phyloP scores from a whole-genome alignment of 164 flowering plant genomes.

The Aristolochia contorta region DNA sequence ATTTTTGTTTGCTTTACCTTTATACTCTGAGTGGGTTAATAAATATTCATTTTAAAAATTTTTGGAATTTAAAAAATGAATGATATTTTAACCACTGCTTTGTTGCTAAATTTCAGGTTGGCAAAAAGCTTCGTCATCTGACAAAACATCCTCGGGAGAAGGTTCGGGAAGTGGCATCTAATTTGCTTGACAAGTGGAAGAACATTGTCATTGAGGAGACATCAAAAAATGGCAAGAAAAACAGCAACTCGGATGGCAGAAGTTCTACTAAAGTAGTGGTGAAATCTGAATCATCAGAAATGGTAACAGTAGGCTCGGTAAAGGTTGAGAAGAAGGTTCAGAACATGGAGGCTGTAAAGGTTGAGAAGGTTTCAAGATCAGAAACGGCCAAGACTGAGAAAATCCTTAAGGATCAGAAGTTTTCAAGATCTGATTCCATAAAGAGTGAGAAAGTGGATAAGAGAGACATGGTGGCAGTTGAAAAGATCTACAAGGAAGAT shows the following conservation, averaged over 20 bases:
- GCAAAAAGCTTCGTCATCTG: constrained; percentile 63
- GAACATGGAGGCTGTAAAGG: constrained; percentile 16
- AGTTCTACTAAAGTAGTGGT: constrained; percentile 16
- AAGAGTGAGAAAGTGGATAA: constrained; percentile 19
- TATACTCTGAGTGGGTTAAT: too few species aligned
- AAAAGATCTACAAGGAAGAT: constrained; percentile 30
- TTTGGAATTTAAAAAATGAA: too few species aligned
- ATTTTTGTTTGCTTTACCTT: too few species aligned
- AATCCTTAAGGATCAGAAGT: constrained; percentile 13
- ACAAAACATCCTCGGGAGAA: constrained; percentile 73
- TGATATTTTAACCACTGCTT: too few species aligned
- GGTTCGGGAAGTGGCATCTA: constrained; percentile 55
- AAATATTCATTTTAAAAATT: too few species aligned
- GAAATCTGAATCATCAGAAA: constrained; percentile 2
- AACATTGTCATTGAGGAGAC: constrained; percentile 62
- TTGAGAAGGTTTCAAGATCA: constrained; percentile 19
- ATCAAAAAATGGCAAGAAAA: constrained; percentile 35
- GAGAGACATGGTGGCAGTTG: constrained; percentile 22
- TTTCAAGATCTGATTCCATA: constrained; percentile 20
- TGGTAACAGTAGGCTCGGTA: constrained; percentile 14
- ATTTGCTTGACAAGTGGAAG: constrained; percentile 79
- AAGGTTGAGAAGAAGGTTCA: constrained; percentile 24
- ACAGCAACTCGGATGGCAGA: constrained; percentile 23
- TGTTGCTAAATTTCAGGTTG: constrained; percentile 49
- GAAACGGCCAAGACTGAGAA: constrained; percentile 30